Percentiles rank a stretch among this genome's conserved stretches.
These are phyloP conservation scores for Kandelia obovata DNA, from an alignment of 345 rosid species.

Conservation along the genomic window DNA sequence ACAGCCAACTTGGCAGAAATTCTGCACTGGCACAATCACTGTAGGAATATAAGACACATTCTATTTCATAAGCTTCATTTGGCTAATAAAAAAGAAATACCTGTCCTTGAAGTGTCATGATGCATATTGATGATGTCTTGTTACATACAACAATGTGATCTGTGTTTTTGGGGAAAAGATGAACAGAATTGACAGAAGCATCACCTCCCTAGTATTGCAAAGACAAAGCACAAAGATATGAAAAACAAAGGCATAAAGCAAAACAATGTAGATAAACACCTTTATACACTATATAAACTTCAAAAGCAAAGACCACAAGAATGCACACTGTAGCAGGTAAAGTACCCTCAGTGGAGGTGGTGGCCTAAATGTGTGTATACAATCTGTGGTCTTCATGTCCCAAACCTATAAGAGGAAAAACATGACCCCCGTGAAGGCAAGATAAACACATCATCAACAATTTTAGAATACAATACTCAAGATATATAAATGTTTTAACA, in stretches of 20 bases:
- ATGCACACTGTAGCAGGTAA: conserved; percentile 8
- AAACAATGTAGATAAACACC: not conserved
- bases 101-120: conserved; percentile 99
- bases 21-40: too few relatives aligned
- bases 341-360: conserved; percentile 90
- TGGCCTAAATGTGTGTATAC: conserved; percentile 88
- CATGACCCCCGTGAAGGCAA: not conserved
- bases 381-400: conserved; percentile 94
- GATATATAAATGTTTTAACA: conserved; percentile 1
- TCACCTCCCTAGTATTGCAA: conserved; percentile 71
- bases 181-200: conserved; percentile 97
- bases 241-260: not conserved
- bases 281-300: not conserved
- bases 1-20: too few relatives aligned
- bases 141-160: conserved; percentile 92
- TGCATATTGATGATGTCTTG: conserved; percentile 81
- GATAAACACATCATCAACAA: not conserved
- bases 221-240: conserved; percentile 2
- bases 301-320: conserved; percentile 4
- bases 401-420: conserved; percentile 57
- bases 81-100: conserved; percentile 27
- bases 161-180: conserved; percentile 79
- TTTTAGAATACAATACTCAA: not conserved
- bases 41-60: too few relatives aligned
- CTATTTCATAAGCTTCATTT: conserved; percentile 1